A percentile compares a stretch with the other conserved stretches of the same genome.
Conservation (phyloP, 2,329 filamentous ascomycete genomes). For the Xylaria sp. region DNA sequence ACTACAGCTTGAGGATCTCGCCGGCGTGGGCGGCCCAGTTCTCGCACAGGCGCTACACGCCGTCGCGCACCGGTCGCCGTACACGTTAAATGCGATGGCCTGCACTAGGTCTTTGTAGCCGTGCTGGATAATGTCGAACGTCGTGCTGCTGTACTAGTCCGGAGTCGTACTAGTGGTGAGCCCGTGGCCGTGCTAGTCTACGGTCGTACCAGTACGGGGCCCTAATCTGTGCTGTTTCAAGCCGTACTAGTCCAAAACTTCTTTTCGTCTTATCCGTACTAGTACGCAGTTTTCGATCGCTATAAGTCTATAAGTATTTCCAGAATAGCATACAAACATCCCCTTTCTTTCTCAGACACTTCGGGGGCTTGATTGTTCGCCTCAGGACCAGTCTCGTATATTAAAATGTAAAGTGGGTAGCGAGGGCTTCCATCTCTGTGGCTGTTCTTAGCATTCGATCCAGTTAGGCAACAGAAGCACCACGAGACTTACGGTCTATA, state of each 20-base stretch:
- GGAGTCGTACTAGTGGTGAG: too few species aligned
- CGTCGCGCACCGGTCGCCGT: conserved; percentile 90
- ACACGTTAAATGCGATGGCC: conserved; percentile 88
- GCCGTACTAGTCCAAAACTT: too few species aligned
- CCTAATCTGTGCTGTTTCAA: too few species aligned
- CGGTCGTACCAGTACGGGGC: too few species aligned
- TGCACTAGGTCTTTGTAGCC: conserved; percentile 84
- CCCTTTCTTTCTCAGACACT: not conserved
- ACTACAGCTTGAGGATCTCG: conserved; percentile 92
- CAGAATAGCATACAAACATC: too few species aligned
- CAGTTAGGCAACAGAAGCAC: conserved; percentile 9
- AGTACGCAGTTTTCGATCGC: too few species aligned
- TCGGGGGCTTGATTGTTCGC: not conserved
- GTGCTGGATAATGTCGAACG: conserved; percentile 73
- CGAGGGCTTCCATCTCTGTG: conserved; percentile 3
- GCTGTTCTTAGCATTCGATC: conserved; percentile 10
- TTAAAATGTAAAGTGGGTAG: conserved; percentile 5
- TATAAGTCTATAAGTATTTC: too few species aligned
- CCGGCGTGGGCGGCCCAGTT: conserved; percentile 91
- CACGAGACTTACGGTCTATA: conserved; percentile 9
- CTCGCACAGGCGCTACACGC: conserved; percentile 82
- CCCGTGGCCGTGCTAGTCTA: too few species aligned
- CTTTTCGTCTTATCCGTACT: too few species aligned
- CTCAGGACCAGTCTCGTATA: not conserved
- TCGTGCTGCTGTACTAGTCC: conserved; percentile 50